phyloP scores from a whole-genome alignment of 202 grass and related monocot genomes.

The Musa balbisiana region DNA sequence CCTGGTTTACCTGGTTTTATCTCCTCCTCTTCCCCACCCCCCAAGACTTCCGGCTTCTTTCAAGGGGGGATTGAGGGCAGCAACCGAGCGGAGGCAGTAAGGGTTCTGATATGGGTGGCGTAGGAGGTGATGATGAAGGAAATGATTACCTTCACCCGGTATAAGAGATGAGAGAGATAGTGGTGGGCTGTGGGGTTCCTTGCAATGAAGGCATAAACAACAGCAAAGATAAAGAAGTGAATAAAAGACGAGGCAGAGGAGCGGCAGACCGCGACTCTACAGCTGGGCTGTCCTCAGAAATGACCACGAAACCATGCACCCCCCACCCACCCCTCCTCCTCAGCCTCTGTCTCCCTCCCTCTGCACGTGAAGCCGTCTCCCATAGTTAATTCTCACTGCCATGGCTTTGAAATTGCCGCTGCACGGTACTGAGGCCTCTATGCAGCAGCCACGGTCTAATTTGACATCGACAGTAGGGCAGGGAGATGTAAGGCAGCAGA shows the following conservation, averaged over 20 bases:
- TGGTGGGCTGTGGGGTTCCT: neutral
- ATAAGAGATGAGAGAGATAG: neutral
- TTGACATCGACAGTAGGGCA: no score
- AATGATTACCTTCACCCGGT: neutral
- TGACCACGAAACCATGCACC: constrained; percentile 3
- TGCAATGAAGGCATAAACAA: neutral
- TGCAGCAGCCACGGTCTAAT: no score
- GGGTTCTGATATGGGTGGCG: neutral
- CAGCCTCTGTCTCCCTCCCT: neutral
- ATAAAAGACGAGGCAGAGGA: neutral
- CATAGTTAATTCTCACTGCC: neutral
- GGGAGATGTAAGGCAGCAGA: no score
- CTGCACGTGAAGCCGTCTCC: neutral
- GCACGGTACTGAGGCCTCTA: neutral
- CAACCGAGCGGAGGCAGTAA: no score
- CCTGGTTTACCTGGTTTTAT: neutral
- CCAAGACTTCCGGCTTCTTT: constrained; percentile 6
- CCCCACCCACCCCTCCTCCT: neutral
- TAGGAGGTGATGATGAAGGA: constrained; percentile 1
- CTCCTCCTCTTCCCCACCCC: neutral
- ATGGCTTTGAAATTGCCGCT: neutral
- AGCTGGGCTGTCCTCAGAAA: neutral
- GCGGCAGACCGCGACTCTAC: neutral
- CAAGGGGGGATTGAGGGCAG: neutral
- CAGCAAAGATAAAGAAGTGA: neutral